Evolutionary conservation across 768 basidiomycete genomes (phyloP), one percentile per base, ranked within the genome.

Genomic region (Austroboletus festivus): DNA sequence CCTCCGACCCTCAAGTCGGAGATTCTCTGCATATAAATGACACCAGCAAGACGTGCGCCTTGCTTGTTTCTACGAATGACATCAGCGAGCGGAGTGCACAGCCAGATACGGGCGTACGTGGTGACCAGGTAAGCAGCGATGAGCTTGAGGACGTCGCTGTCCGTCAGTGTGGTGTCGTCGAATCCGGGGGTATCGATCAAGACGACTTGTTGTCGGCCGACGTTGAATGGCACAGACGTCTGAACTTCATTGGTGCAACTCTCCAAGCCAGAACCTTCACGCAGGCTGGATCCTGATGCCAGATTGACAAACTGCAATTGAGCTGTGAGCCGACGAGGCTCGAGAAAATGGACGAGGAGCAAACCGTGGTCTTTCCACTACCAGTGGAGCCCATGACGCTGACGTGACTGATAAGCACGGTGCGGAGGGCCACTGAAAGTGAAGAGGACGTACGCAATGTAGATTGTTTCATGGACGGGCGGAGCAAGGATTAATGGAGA

Each of bases 121-220:
- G 63, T 52, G 52, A 63, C 61, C 3, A 67, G 50, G 56, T 68
- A 68, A 16, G 39, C 73, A 49, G 79, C 74, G 22, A 80, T 80
- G 71, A 77, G 71, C 38, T 68, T 72, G 33, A 81, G 54, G 23
- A 81, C 70, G 30, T 77, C 78, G 1, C 73, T 71, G 52, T 81
- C 80, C 30, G 73, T 77, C 51, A 69, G 59, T 23, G 44, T 56
- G 4, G 80, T 77, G 51, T 82, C 80, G 58, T 82, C 81, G 55
- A 82, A 83, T 1, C 82, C 82, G 7, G 82, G 82, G 0, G 82
- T 83, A 51, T 84, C 82, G 44, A 84, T 72, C 23, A 84, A 62
- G 12, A 70, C 67, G 28, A 83, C 68, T n/a, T 51, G 61, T 9
- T 67, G 65, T 6, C 71, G 71, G 44, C 57, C 56, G 13, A 67